phyloP scores from a whole-genome alignment of 2,329 filamentous ascomycete genomes.

The Cladosporium sphaerospermum region DNA sequence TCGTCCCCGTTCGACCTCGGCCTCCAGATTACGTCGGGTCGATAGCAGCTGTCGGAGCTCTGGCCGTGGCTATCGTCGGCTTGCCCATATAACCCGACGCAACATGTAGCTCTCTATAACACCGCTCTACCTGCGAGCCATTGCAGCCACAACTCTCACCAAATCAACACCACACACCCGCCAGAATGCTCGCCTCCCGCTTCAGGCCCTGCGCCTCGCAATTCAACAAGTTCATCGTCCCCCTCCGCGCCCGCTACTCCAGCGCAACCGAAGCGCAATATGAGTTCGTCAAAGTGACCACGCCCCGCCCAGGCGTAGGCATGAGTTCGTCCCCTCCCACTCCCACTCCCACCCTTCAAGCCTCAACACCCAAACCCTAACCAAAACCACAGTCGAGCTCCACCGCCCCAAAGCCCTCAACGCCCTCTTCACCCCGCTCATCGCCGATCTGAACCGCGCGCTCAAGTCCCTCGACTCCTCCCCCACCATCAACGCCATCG shows the following conservation, averaged over 20 bases:
- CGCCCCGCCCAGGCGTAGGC: slow-evolving; percentile 81
- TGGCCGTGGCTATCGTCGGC: too few species aligned
- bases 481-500: slow-evolving; percentile 64
- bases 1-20: too few species aligned
- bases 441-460: slow-evolving; percentile 79
- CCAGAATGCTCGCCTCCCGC: slow-evolving; percentile 25
- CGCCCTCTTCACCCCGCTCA: slow-evolving; percentile 84
- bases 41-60: too few species aligned
- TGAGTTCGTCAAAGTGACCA: slow-evolving; percentile 75
- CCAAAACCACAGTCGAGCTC: slow-evolving; percentile 64
- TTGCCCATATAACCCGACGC: too few species aligned
- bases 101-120: not conserved
- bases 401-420: slow-evolving; percentile 95
- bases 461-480: slow-evolving; percentile 65
- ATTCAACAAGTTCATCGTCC: slow-evolving; percentile 53
- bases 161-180: not conserved
- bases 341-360: not conserved
- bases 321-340: slow-evolving; percentile 55
- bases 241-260: slow-evolving; percentile 48
- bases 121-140: not conserved
- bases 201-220: slow-evolving; percentile 56
- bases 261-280: slow-evolving; percentile 50
- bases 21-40: too few species aligned
- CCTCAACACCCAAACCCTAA: not conserved
- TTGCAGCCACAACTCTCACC: not conserved